Evolutionary conservation across 75 land plant genomes (phyloP).

Genomic region (Ceratopteris richardii): DNA sequence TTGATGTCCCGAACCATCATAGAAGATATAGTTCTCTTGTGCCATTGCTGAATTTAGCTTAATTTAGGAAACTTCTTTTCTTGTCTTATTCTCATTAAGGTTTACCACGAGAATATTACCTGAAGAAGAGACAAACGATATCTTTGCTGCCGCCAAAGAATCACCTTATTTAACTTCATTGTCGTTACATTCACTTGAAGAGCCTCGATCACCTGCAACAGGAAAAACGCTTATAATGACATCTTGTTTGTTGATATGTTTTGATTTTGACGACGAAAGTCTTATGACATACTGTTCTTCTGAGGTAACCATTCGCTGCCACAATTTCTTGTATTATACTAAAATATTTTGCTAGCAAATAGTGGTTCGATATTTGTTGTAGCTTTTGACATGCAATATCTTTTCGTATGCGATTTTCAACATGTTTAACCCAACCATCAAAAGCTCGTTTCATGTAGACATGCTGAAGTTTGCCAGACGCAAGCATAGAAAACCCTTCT

Average conservation of each 20-base stretch:
- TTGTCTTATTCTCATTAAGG: no score
- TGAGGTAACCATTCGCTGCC: constrained; percentile 4
- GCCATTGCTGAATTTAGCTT: not conserved
- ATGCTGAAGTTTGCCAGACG: constrained; percentile 4
- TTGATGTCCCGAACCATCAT: not conserved
- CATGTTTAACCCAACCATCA: constrained; percentile 7
- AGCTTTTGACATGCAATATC: not conserved
- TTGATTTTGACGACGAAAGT: not conserved
- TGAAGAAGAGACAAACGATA: not conserved
- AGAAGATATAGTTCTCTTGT: not conserved
- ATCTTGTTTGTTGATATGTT: not conserved
- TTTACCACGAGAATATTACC: no score
- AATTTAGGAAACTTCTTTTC: no score
- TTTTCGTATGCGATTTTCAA: not conserved
- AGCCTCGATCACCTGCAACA: constrained; percentile 7
- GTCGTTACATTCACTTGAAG: not conserved
- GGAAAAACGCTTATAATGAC: no score
- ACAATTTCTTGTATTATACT: constrained; percentile 1
- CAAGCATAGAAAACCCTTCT: not conserved
- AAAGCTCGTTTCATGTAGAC: constrained; percentile 4
- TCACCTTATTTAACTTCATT: not conserved
- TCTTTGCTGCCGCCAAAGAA: not conserved
- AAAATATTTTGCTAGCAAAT: constrained; percentile 1
- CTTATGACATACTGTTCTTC: constrained; percentile 1
- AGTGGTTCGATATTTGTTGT: not conserved